These are phyloP conservation scores for Aquilaria malaccensis DNA, from an alignment of 345 rosid species.

Conservation along the genomic window DNA sequence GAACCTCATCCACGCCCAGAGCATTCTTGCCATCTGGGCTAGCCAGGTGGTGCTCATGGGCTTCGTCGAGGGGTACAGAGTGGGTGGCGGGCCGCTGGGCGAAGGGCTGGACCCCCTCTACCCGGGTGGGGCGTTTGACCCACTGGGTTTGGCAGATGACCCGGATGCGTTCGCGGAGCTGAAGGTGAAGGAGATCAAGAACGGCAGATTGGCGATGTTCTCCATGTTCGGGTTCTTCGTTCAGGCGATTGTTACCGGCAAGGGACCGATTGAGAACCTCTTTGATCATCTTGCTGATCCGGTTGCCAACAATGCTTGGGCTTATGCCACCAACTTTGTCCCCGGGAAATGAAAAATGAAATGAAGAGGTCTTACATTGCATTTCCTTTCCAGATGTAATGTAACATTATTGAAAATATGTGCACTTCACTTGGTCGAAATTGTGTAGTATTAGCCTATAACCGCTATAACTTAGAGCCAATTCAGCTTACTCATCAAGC, in stretches of 20 bases:
- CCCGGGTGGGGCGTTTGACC: slow-evolving; percentile 97
- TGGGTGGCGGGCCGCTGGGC: slow-evolving; percentile 95
- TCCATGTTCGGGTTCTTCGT: slow-evolving; percentile 96
- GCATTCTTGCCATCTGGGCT: slow-evolving; percentile 97
- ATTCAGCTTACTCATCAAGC: too few species aligned
- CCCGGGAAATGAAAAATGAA: slow-evolving; percentile 68
- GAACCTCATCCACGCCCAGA: slow-evolving; percentile 90
- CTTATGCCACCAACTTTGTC: slow-evolving; percentile 93
- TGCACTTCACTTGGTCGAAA: slow-evolving; percentile 25
- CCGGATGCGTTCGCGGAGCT: slow-evolving; percentile 92
- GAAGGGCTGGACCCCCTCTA: slow-evolving; percentile 95
- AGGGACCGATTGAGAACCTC: slow-evolving; percentile 93
- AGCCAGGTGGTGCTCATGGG: slow-evolving; percentile 94
- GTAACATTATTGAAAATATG: slow-evolving; percentile 21
- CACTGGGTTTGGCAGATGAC: slow-evolving; percentile 84
- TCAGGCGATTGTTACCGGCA: slow-evolving; percentile 94
- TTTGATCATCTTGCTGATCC: slow-evolving; percentile 89
- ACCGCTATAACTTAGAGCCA: too few species aligned
- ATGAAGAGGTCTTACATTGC: neutral
- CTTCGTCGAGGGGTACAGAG: slow-evolving; percentile 84
- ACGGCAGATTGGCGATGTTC: slow-evolving; percentile 89
- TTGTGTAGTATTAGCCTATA: neutral
- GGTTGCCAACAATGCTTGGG: slow-evolving; percentile 91
- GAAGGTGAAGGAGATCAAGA: slow-evolving; percentile 96
- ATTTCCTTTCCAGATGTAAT: slow-evolving; percentile 10